Evolutionary conservation across 2,329 filamentous ascomycete genomes (phyloP).

Genomic region (Ceratocystis ficicola): DNA sequence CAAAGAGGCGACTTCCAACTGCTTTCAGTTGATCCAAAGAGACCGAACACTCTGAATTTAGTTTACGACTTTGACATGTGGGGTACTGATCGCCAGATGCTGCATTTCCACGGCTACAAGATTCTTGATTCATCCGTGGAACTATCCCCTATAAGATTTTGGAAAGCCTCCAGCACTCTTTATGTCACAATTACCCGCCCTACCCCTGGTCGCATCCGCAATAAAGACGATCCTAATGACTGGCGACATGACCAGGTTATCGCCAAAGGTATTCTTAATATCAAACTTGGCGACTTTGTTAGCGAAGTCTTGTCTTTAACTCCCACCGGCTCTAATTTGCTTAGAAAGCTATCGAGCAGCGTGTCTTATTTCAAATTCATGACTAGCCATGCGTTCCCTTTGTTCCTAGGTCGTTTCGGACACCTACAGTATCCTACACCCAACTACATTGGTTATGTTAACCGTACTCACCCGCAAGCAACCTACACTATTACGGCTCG

Average conservation of each 20-base stretch:
- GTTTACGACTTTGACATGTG: slow-evolving; percentile 51
- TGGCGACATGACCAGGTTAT: slow-evolving; percentile 36
- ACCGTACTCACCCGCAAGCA: slow-evolving; percentile 36
- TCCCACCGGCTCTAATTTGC: slow-evolving; percentile 37
- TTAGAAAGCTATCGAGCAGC: slow-evolving; percentile 36
- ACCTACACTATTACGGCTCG: slow-evolving; percentile 38
- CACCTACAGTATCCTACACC: slow-evolving; percentile 43
- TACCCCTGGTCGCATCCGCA: slow-evolving; percentile 22
- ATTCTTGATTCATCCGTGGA: slow-evolving; percentile 49
- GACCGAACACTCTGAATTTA: slow-evolving; percentile 46
- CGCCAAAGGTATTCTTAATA: slow-evolving; percentile 49
- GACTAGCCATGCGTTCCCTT: slow-evolving; percentile 41
- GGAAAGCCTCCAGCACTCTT: slow-evolving; percentile 49
- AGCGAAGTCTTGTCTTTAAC: slow-evolving; percentile 44
- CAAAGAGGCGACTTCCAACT: slow-evolving; percentile 45
- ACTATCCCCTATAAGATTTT: slow-evolving; percentile 44
- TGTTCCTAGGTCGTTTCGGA: slow-evolving; percentile 44
- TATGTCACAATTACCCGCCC: slow-evolving; percentile 46
- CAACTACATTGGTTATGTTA: slow-evolving; percentile 40
- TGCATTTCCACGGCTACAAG: slow-evolving; percentile 52
- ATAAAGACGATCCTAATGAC: slow-evolving; percentile 30
- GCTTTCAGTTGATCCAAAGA: slow-evolving; percentile 41
- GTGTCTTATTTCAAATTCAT: slow-evolving; percentile 40
- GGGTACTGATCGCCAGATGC: slow-evolving; percentile 39
- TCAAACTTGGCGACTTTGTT: slow-evolving; percentile 42